Evolutionary conservation across 192 early-diverging fungal genomes (phyloP), one percentile per base, ranked within the genome.

Genomic region (Jimgerdemannia lactiflua): DNA sequence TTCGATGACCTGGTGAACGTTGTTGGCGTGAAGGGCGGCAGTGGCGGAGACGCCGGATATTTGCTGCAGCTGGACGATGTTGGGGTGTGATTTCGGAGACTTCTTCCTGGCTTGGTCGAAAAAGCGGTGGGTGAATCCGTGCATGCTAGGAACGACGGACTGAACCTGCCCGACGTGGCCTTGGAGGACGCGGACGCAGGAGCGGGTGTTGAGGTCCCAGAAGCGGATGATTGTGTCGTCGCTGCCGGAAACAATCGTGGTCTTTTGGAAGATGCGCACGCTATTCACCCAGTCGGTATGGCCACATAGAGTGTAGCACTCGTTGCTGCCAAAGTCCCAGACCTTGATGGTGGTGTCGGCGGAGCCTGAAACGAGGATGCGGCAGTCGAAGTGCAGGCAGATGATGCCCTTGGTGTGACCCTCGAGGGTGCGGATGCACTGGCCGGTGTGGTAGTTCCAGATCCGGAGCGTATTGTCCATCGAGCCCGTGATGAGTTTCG

Each of bases 201-300:
- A 83, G 70, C 92, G 85, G 41, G 92, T 86, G 10, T 84, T 86
- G 18, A 98, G 85, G 75, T 99, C 93, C 94, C 95, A 96, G 10
- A 93, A 77, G 81, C 92, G 90, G 42, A 94, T 85, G 3, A 93
- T 94, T 65, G 86, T 86, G 71, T 99, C 98, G 81, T 98, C 96
- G 9, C 95, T 95, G 63, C 93, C 95, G 2, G 95, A 95, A 9
- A 98, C 88, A 43, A 94, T 70, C 17, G 86, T 74, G 42, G 85
- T 87, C 41, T 90, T 83, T 73, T 90, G 87, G 66, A 86, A 89
- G 43, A 99, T 87, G 42, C 91, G 90, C 43, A 99, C 95, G 63
- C 91, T 85, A 81, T 99, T 99, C 67, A 98, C 95, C 92, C 94
- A 93, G 79, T 97, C 95, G 1, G 88, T 83, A 71, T 99, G 97